Evolutionary conservation across 805 yeast genomes (phyloP).

Genomic region (Cyberlindnera meyerae): DNA sequence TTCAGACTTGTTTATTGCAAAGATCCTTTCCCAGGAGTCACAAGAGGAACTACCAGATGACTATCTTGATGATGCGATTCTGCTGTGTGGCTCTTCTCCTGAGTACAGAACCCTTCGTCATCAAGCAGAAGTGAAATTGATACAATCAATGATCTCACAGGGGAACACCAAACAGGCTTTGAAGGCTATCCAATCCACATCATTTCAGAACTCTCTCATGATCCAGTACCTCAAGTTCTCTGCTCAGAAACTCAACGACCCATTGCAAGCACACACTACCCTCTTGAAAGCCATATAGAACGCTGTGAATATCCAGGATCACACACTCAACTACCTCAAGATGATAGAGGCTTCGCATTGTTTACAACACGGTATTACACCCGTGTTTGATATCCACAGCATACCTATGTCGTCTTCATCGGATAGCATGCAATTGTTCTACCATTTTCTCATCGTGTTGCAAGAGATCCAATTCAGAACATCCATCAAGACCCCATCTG

Average conservation of each 20-base stretch:
- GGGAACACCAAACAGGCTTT: constrained; percentile 12
- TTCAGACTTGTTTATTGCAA: constrained; percentile 24
- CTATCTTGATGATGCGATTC: constrained; percentile 12
- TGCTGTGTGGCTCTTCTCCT: constrained; percentile 11
- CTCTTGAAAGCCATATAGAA: constrained; percentile 2
- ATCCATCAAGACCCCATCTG: background rate
- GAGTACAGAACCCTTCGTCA: background rate
- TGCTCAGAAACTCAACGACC: constrained; percentile 7
- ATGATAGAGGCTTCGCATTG: constrained; percentile 12
- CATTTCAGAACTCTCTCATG: background rate
- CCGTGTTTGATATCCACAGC: constrained; percentile 1
- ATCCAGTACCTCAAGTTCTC: constrained; percentile 10
- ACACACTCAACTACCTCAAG: too few species aligned
- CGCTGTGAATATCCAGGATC: background rate
- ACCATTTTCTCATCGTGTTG: constrained; percentile 1
- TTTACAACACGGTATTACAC: constrained; percentile 11
- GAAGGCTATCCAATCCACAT: constrained; percentile 1
- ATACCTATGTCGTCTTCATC: constrained; percentile 1
- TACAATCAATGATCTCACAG: constrained; percentile 5
- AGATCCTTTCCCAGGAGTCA: constrained; percentile 21
- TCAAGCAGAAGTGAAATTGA: constrained; percentile 7
- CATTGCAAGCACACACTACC: constrained; percentile 11
- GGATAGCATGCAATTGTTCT: background rate
- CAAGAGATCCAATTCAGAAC: constrained; percentile 3
- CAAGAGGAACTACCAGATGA: constrained; percentile 11